Evolutionary conservation across 2,329 filamentous ascomycete species (phyloP).

Genomic region (Mycosphaerella arachidis): DNA sequence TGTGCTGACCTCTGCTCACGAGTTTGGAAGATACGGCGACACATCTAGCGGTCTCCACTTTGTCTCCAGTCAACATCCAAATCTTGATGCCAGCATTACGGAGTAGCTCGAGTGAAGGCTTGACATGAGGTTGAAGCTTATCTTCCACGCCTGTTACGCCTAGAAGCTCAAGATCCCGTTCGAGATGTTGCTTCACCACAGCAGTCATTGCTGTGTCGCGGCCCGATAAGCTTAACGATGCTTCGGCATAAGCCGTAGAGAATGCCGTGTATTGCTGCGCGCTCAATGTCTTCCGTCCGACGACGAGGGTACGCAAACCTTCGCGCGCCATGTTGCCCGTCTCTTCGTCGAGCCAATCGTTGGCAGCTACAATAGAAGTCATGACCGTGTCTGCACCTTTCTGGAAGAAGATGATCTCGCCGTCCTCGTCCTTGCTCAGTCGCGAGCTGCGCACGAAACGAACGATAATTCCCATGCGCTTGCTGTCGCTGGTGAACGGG

Average conservation of each 20-base stretch:
- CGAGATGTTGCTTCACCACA: conserved; percentile 75
- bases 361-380: conserved; percentile 88
- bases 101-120: conserved; percentile 87
- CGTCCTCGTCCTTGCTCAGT: conserved; percentile 48
- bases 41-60: conserved; percentile 94
- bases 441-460: conserved; percentile 61
- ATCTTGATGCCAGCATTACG: conserved; percentile 98
- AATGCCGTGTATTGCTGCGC: conserved; percentile 77
- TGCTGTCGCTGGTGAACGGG: conserved; percentile 95
- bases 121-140: conserved; percentile 91
- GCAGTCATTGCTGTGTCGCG: conserved; percentile 78
- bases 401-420: conserved; percentile 97
- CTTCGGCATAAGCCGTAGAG: conserved; percentile 66
- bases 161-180: conserved; percentile 82
- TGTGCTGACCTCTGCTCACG: conserved; percentile 88
- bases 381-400: conserved; percentile 98
- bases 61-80: conserved; percentile 99
- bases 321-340: conserved; percentile 99
- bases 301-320: conserved; percentile 86
- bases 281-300: conserved; percentile 85
- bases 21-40: conserved; percentile 93
- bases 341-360: conserved; percentile 98
- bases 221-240: conserved; percentile 71
- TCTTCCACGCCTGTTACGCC: conserved; percentile 99
- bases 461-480: conserved; percentile 96